A percentile compares a stretch with the other conserved stretches of the same genome.
These are phyloP conservation scores for Phialocephala sp. DNA, from an alignment of 2,329 filamentous ascomycete species.

Conservation along the genomic window DNA sequence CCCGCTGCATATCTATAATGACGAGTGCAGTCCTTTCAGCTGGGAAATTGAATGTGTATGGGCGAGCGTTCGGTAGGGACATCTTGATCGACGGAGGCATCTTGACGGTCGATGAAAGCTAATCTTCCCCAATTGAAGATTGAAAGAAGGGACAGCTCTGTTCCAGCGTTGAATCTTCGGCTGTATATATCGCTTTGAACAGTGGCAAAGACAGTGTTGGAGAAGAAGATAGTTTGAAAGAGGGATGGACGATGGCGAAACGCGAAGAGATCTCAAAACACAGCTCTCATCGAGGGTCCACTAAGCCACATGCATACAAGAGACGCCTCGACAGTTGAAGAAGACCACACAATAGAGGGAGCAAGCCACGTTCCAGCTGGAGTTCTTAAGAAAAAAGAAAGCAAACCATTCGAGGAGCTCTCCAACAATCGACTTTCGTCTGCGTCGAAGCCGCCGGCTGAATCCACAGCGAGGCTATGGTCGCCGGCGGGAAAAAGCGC, in stretches of 20 bases:
- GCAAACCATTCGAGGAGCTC: conserved; percentile 1
- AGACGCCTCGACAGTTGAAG: not conserved
- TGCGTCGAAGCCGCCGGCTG: conserved; percentile 14
- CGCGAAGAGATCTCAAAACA: not conserved
- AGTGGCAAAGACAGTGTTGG: conserved; percentile 1
- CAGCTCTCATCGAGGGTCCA: not conserved
- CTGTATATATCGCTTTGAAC: not conserved
- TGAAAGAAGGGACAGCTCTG: not conserved
- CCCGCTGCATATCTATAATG: conserved; percentile 61
- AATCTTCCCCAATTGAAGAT: not conserved
- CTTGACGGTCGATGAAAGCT: not conserved
- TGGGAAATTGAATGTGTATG: conserved; percentile 55
- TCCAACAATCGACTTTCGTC: conserved; percentile 11
- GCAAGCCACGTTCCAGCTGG: conserved; percentile 12
- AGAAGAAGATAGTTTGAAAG: not conserved
- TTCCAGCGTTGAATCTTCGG: not conserved
- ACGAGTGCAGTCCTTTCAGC: conserved; percentile 55
- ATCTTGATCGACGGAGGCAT: conserved; percentile 33
- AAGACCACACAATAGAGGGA: not conserved
- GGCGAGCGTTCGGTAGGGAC: conserved; percentile 42
- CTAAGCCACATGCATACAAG: conserved; percentile 10
- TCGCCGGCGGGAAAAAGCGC: conserved; percentile 19
- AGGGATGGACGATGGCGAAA: not conserved
- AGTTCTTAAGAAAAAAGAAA: conserved; percentile 8
- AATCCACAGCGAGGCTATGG: conserved; percentile 18